Base-by-base conservation (phyloP, 176 grass and related monocot species). In the Urochloa ruziziensis region DNA sequence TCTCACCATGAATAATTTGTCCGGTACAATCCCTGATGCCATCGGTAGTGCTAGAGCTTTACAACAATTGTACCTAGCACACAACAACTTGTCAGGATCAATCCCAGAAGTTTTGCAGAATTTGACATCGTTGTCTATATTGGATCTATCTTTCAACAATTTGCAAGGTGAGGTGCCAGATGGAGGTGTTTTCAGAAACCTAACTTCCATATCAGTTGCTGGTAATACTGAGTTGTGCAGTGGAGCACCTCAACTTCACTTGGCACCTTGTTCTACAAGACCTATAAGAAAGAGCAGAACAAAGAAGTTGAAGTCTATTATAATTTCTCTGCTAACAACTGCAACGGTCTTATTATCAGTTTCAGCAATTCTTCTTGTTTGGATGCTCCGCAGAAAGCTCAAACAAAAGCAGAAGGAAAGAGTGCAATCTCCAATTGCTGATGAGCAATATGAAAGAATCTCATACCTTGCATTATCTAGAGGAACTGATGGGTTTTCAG, bases 91-190 rank as follows among this genome's bases (percentile, higher is more conserved):
- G 27, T 91, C 84, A 1, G 89, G 84, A 3, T 59, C 33, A 3
- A 74, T 91, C 49, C 89, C 86, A 1, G 30, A 15, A 36, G 51
- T 30, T 83, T 48, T 92, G 18, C 63, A 85, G 44, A 82, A 82
- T 16, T 67, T 88, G 79, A 70, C 71, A 21, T 68, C 49, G 1
- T 18, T 85, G 33, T 67, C 42, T 6, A 33, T 32, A 10, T 13
- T 94, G 17, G 84, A 94, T 75, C 10, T 91, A 48, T 91, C 85
- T 2, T 94, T 74, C 79, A 86, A 91, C 71, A 39, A 94, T 42
- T 44, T 93, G 62, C 76, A 70, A 6, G 91, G 88, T 12, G 49
- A 86, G 78, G 88, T 90, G 2, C 84, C 91, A 19, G 66, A 67
- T 74, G 12, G 25, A 0, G 80, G 84, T 33, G n/a, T 85, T 80